A percentile compares a stretch with the other conserved stretches of the same genome.
phyloP scores from a whole-genome alignment of 805 yeast genomes.

The Spencermartinsiella europaea region DNA sequence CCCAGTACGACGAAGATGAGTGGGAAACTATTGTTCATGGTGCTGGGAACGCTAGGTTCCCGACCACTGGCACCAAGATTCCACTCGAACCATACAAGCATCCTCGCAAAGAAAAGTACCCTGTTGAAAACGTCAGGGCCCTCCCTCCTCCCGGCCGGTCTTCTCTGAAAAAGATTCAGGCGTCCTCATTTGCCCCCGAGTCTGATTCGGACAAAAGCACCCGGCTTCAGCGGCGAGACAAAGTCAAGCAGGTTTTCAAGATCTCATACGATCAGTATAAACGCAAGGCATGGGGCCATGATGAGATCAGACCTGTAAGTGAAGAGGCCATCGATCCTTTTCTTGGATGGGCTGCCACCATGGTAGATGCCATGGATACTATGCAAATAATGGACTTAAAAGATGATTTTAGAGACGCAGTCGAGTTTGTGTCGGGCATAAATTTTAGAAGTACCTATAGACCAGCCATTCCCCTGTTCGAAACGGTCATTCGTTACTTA shows the following conservation, averaged over 20 bases:
- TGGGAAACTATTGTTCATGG: constrained; percentile 16
- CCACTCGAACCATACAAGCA: constrained; percentile 4
- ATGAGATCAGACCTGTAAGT: constrained; percentile 41
- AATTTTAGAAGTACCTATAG: constrained; percentile 39
- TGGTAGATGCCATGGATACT: constrained; percentile 51
- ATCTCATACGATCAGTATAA: constrained; percentile 44
- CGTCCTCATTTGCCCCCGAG: constrained; percentile 20
- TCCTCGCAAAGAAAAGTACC: constrained; percentile 17
- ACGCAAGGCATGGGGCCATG: constrained; percentile 41
- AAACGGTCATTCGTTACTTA: constrained; percentile 46
- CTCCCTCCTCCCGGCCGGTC: constrained; percentile 7
- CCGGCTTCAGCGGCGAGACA: constrained; percentile 26
- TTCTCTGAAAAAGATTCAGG: constrained; percentile 18
- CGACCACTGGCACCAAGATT: constrained; percentile 1
- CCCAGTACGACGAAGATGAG: neutral
- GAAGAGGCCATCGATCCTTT: constrained; percentile 35
- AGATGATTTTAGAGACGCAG: constrained; percentile 37
- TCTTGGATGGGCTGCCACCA: constrained; percentile 49
- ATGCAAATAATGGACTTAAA: constrained; percentile 42
- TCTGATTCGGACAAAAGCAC: constrained; percentile 15
- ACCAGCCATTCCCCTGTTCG: constrained; percentile 43
- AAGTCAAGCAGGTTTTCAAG: constrained; percentile 36
- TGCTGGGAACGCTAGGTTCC: constrained; percentile 11
- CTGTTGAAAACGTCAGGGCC: constrained; percentile 10
- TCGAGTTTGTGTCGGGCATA: constrained; percentile 33